These are phyloP conservation scores for Davidsoniella australis DNA, from an alignment of 2,329 filamentous ascomycete species.

Conservation along the genomic window DNA sequence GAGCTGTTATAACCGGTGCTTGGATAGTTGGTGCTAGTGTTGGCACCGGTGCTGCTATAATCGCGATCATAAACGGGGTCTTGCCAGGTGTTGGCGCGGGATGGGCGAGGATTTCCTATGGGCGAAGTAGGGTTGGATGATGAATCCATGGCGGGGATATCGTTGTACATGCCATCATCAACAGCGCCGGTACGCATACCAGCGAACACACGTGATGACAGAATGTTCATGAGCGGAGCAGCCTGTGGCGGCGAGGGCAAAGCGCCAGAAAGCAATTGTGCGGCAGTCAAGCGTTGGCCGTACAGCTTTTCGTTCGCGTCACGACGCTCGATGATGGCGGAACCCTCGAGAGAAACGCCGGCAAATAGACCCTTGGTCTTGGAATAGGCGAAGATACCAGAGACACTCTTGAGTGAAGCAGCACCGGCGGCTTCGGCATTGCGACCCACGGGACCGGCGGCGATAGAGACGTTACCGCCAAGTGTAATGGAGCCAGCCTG, in stretches of 20 bases:
- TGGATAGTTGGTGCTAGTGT: background rate
- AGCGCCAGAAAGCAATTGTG: constrained; percentile 62
- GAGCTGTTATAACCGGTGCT: background rate
- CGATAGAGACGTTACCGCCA: constrained; percentile 90
- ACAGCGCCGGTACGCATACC: constrained; percentile 34
- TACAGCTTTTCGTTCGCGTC: constrained; percentile 97
- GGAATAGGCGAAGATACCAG: constrained; percentile 89
- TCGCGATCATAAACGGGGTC: constrained; percentile 52
- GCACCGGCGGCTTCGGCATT: constrained; percentile 94
- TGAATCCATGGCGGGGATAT: constrained; percentile 71
- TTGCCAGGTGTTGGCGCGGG: constrained; percentile 53
- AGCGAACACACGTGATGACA: constrained; percentile 73
- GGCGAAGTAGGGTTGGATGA: constrained; percentile 3
- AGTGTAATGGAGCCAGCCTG: constrained; percentile 83
- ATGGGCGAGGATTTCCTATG: constrained; percentile 38
- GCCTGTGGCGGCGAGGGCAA: constrained; percentile 67
- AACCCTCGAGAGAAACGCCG: constrained; percentile 85
- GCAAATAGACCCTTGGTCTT: constrained; percentile 97
- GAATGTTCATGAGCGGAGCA: constrained; percentile 64
- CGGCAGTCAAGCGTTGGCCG: constrained; percentile 62
- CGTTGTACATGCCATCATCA: constrained; percentile 73
- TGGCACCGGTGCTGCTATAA: background rate
- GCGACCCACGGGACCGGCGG: constrained; percentile 80
- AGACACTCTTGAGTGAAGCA: constrained; percentile 73
- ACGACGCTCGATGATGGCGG: constrained; percentile 79